These are phyloP conservation scores for Coelastrella sp. DNA, from an alignment of 139 green algal species.

Conservation along the genomic window DNA sequence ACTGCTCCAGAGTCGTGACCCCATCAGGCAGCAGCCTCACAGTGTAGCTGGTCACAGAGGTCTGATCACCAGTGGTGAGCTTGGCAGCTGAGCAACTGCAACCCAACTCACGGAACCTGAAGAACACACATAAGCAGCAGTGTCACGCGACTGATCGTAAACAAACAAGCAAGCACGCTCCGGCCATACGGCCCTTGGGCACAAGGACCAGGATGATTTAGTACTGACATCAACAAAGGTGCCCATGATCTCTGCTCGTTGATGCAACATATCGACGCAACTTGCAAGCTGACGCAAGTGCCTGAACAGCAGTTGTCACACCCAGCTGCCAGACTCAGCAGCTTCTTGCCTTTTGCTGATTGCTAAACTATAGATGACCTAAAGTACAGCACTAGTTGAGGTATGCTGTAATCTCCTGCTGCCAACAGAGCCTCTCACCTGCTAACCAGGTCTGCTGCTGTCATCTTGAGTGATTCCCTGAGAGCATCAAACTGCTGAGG, in stretches of 20 bases:
- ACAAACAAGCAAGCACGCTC: not conserved
- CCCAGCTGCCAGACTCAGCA: too few relatives aligned
- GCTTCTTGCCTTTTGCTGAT: not conserved
- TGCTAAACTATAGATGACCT: not conserved
- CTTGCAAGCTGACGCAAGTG: too few relatives aligned
- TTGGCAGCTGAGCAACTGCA: slow-evolving; percentile 35
- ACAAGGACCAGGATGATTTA: too few relatives aligned
- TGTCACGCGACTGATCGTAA: not conserved
- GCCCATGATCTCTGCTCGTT: too few relatives aligned
- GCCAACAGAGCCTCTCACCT: not conserved
- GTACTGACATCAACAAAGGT: too few relatives aligned
- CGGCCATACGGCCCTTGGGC: not conserved
- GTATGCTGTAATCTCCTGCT: not conserved
- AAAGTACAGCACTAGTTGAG: not conserved
- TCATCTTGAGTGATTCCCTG: slow-evolving; percentile 43
- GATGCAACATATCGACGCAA: too few relatives aligned
- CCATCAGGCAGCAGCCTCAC: slow-evolving; percentile 42
- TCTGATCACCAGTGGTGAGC: not conserved
- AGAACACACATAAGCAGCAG: not conserved
- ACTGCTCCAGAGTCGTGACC: slow-evolving; percentile 48
- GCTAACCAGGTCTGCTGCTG: slow-evolving; percentile 36
- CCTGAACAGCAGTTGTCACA: too few relatives aligned
- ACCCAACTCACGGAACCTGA: slow-evolving; percentile 56
- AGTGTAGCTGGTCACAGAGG: slow-evolving; percentile 22
- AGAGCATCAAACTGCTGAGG: slow-evolving; percentile 42